phyloP scores from a whole-genome alignment of 1,139 yeast genomes.

The Yarrowia galli region DNA sequence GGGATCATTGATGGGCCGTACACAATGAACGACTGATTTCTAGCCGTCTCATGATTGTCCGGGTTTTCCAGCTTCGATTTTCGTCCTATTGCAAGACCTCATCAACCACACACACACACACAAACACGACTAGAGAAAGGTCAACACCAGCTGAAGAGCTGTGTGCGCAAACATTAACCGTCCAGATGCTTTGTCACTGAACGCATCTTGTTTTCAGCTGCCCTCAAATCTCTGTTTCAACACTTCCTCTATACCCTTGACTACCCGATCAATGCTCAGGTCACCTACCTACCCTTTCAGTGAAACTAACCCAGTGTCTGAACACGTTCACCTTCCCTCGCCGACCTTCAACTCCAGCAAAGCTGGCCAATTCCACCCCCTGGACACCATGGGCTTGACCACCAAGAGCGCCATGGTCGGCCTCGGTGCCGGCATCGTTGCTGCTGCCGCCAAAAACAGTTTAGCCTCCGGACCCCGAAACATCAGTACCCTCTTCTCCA shows the following conservation, averaged over 20 bases:
- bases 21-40: background rate
- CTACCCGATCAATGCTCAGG: too few relatives aligned
- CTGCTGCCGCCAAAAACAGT: constrained; percentile 54
- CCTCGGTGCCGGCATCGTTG: constrained; percentile 52
- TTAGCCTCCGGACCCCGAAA: constrained; percentile 48
- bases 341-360: constrained; percentile 37
- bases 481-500: constrained; percentile 43
- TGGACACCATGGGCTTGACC: constrained; percentile 56
- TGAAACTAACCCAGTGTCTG: constrained; percentile 25
- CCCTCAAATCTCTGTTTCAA: too few relatives aligned
- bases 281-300: too few relatives aligned
- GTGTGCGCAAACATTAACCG: too few relatives aligned
- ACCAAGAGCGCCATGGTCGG: constrained; percentile 55
- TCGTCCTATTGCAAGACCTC: background rate
- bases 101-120: too few relatives aligned
- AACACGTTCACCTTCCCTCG: constrained; percentile 34
- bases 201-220: too few relatives aligned
- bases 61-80: background rate
- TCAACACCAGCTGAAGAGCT: too few relatives aligned
- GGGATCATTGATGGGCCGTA: background rate
- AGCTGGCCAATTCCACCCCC: constrained; percentile 50
- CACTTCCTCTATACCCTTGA: too few relatives aligned
- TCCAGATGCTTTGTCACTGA: too few relatives aligned
- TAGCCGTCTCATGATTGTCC: background rate
- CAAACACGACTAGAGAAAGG: too few relatives aligned